Evolutionary conservation across 1,284 basidiomycete species (phyloP), one percentile per base, ranked within the genome.

Genomic region (Veloporphyrellus conicus): DNA sequence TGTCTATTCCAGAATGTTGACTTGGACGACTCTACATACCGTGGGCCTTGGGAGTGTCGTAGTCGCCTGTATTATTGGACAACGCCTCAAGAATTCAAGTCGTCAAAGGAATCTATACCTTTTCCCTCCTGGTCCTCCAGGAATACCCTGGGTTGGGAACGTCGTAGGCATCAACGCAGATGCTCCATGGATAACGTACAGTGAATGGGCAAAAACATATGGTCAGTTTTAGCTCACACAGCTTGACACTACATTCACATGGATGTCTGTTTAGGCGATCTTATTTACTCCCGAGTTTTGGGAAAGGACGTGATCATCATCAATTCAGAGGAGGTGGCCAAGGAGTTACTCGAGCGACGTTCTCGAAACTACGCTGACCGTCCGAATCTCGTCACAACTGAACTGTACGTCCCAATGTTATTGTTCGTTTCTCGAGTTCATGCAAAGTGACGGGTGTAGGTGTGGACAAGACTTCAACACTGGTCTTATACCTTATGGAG

Each of bases 111-210:
- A 32, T 22, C 31, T 29, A 5, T 33, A 3, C 11, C 49, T 32
- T 10, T 34, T 52, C 0, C 49, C 50, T 1, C 51, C 50, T 7
- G 50, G 50, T 14, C 50, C 50, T 41, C 31, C 41, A 4, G 50
- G 51, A 6, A 27, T 53, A 14, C 50, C 51, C 11, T 53, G 43
- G 41, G 6, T 53, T 11, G 50, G 50, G 7, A 52, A 51, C 12
- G n/a, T 52, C 8, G 28, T 39, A 3, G 50, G 44, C 1, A 40
- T 52, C 8, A 12, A 52, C 4, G 5, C 41, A 9, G 5, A 19
- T 14, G 50, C 50, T 4, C 51, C 50, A 15, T 53, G 51, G 51
- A 1, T 28, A 12, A 48, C 43, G 5, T 54, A 48, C 19, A 10
- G 22, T 1, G 10, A 38, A 18, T 48, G 44, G 50, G 41, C 29